Evolutionary conservation across 202 grass and related monocot genomes (phyloP).

Genomic region (Eragrostis tef): DNA sequence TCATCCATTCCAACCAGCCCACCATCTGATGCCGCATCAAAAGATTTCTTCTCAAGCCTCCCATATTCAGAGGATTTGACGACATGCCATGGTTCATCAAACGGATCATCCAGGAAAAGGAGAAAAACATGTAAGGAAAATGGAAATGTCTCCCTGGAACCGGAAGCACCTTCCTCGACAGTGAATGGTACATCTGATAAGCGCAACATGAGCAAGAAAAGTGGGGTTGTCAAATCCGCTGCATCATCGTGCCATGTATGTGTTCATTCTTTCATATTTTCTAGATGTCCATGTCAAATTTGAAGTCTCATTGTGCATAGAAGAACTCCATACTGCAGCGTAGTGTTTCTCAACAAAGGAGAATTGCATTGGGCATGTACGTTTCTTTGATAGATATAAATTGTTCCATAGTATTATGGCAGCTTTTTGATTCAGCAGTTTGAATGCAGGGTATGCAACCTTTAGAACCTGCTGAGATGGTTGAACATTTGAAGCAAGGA

Average conservation of each 20-base stretch:
- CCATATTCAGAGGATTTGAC: conserved; percentile 16
- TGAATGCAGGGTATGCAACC: conserved; percentile 57
- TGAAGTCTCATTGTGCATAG: conserved; percentile 18
- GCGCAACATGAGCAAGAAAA: conserved; percentile 48
- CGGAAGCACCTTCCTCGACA: conserved; percentile 19
- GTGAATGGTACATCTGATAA: conserved; percentile 42
- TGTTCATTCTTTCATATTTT: conserved; percentile 18
- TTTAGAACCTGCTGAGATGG: conserved; percentile 77
- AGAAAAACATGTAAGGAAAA: conserved; percentile 49
- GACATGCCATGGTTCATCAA: conserved; percentile 9
- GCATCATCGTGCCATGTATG: conserved; percentile 60
- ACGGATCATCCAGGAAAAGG: conserved; percentile 48
- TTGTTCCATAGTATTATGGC: neutral
- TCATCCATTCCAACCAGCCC: conserved; percentile 59
- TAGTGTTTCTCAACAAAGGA: conserved; percentile 28
- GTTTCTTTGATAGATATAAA: neutral
- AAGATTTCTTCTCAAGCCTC: conserved; percentile 28
- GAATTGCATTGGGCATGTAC: conserved; percentile 22
- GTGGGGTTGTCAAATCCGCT: conserved; percentile 45
- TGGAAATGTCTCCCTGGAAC: conserved; percentile 42
- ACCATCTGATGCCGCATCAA: conserved; percentile 18
- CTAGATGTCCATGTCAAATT: conserved; percentile 18
- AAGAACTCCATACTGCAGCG: conserved; percentile 17
- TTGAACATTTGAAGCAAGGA: conserved; percentile 81
- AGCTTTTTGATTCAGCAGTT: conserved; percentile 22